Base-by-base conservation (phyloP, 78 protist genomes). In the Dictyostelium capitatum region DNA sequence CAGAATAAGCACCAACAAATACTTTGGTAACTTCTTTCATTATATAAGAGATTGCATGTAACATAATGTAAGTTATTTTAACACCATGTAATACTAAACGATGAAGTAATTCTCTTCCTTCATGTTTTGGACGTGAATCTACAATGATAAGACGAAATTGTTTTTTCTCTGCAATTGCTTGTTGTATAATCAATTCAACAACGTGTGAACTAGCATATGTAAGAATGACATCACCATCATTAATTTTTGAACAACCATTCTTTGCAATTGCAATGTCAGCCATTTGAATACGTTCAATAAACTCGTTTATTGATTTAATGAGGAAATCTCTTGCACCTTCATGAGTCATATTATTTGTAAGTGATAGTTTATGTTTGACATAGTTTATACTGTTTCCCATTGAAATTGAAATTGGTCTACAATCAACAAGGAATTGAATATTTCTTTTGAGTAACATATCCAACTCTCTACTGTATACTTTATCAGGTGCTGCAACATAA, bases 111-210 rank as follows among this genome's bases (percentile, higher is more conserved):
- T 74, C 54, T 28, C 54, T 28, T 11, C 99, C 99, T n/a, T 98
- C 99, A 37, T 91, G 77, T 23, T 83, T 74, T 0, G 99, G 99
- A 23, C 99, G 82, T 0, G 98, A 90, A 47, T 99, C 99, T 20
- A 97, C 98, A 17, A 98, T 92, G 70, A 98, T 73, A 23, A 99
- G 98, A 17, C 95, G 9, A 89, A 98, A 98, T 7, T 32, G 4
- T 67, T 59, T 80, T 9, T 97, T 98, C 3, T 53, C 78, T 41
- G 9, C n/a, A 47, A 75, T 94, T 2, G 98, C 99, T 23, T 53
- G 15, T 20, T 47, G 43, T n/a, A 98, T 72, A 1, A 92, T 81
- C 90, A 65, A 53, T 47, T 95, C 96, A 3, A 98, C 97, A 7
- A 89, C 95, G 43, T 80, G 77, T n/a, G 97, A 87, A 23, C 97